Conservation (phyloP, 371 early-diverging fungal species). For the Saksenaea oblongispora region DNA sequence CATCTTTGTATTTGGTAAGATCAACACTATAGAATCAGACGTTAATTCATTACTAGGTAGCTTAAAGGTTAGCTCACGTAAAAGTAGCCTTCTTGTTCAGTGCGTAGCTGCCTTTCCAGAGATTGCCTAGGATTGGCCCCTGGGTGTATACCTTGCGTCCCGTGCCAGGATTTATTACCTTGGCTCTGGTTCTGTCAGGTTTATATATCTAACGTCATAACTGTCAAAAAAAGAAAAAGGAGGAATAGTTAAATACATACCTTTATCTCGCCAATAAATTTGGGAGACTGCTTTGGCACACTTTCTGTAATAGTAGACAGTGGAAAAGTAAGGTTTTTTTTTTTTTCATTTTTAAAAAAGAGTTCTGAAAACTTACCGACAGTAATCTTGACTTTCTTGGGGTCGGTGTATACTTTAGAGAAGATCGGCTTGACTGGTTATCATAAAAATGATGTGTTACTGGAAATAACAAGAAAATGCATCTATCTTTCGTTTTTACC, state of each 20-base stretch:
- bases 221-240: background rate
- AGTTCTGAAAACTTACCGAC: constrained; percentile 39
- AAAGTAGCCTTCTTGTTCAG: constrained; percentile 44
- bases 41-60: background rate
- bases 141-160: too few relatives aligned
- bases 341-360: background rate
- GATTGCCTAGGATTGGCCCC: constrained; percentile 36
- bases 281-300: constrained; percentile 40
- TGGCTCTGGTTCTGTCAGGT: too few relatives aligned
- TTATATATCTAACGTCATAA: constrained; percentile 4
- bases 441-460: too few relatives aligned
- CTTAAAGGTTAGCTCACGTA: constrained; percentile 26
- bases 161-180: too few relatives aligned
- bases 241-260: constrained; percentile 19
- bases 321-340: background rate
- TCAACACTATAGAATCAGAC: constrained; percentile 31
- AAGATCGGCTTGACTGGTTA: too few relatives aligned
- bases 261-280: constrained; percentile 47
- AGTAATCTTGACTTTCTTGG: constrained; percentile 41
- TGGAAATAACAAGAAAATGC: too few relatives aligned
- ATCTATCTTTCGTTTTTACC: too few relatives aligned
- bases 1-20: constrained; percentile 32
- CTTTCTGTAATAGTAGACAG: constrained; percentile 25
- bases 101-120: constrained; percentile 45
- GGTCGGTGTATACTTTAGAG: constrained; percentile 38